Percentiles rank a stretch among this genome's conserved stretches.
Conservation (phyloP, 495 filamentous ascomycete genomes). For the Ascobolus immersus region DNA sequence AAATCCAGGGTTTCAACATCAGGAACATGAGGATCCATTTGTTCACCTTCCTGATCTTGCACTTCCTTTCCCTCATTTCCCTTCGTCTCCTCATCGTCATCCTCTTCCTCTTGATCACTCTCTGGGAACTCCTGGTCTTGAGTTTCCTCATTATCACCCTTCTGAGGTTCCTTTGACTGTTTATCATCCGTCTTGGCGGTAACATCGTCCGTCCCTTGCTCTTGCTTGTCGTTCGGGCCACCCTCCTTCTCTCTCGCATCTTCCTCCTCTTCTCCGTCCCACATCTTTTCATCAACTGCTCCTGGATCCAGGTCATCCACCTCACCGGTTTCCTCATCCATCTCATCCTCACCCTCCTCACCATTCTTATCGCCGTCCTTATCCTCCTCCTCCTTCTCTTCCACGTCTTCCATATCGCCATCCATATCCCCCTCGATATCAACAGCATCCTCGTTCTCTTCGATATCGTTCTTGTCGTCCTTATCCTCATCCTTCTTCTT, state of each 20-base stretch:
- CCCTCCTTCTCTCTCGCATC: slow-evolving; percentile 57
- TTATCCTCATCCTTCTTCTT: slow-evolving; percentile 30
- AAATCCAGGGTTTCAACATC: slow-evolving; percentile 40
- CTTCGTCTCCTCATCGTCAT: slow-evolving; percentile 34
- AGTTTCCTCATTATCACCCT: slow-evolving; percentile 23
- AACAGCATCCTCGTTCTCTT: slow-evolving; percentile 56
- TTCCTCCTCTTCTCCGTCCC: slow-evolving; percentile 62
- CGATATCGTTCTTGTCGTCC: slow-evolving; percentile 40
- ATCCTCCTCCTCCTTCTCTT: slow-evolving; percentile 29
- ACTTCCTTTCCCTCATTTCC: slow-evolving; percentile 37
- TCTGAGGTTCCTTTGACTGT: slow-evolving; percentile 22
- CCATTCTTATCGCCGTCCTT: slow-evolving; percentile 28
- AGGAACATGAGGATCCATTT: slow-evolving; percentile 45
- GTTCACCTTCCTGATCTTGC: no score
- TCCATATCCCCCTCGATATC: slow-evolving; percentile 86
- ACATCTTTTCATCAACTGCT: slow-evolving; percentile 91
- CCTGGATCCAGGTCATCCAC: slow-evolving; percentile 71
- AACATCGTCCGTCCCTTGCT: slow-evolving; percentile 36
- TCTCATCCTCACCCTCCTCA: slow-evolving; percentile 34
- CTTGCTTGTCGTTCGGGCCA: slow-evolving; percentile 38
- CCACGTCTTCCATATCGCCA: slow-evolving; percentile 43
- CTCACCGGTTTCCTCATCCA: slow-evolving; percentile 71
- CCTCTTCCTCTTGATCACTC: slow-evolving; percentile 30
- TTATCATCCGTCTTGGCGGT: slow-evolving; percentile 34
- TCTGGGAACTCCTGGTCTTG: slow-evolving; percentile 29